These are phyloP conservation scores for Gonium pectorale DNA, from an alignment of 139 green algal genomes.

Conservation along the genomic window DNA sequence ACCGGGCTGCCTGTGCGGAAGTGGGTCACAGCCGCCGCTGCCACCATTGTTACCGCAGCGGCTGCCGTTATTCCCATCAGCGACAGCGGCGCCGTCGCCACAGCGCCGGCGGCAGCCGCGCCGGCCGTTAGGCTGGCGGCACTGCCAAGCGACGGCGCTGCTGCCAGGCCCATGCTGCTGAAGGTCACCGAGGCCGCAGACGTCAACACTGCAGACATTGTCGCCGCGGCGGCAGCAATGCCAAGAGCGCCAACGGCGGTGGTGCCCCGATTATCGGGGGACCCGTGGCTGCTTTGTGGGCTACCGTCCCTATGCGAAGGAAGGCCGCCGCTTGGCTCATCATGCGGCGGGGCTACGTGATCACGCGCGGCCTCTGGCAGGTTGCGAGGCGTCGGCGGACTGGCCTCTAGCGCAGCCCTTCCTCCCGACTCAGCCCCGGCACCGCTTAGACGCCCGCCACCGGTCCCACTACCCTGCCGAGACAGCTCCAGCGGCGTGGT, in stretches of 20 bases:
- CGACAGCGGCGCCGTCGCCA: background rate
- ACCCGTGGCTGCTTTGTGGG: too few species aligned
- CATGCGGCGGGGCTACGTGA: too few species aligned
- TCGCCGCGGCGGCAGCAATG: slow-evolving; percentile 2
- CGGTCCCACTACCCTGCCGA: background rate
- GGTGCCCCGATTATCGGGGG: too few species aligned
- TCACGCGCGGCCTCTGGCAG: too few species aligned
- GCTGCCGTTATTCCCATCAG: background rate
- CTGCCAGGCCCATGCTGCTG: background rate
- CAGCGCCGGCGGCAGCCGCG: background rate
- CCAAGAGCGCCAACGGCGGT: background rate
- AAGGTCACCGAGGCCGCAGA: background rate
- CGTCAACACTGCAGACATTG: slow-evolving; percentile 18
- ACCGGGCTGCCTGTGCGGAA: slow-evolving; percentile 2
- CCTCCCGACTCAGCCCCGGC: too few species aligned
- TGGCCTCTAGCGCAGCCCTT: too few species aligned
- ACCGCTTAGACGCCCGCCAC: too few species aligned
- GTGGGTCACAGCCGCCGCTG: slow-evolving; percentile 10
- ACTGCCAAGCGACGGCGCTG: background rate
- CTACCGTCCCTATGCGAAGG: too few species aligned
- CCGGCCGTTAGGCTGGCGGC: background rate
- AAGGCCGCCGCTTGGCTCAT: too few species aligned
- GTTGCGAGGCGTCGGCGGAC: too few species aligned
- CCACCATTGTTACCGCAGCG: slow-evolving; percentile 7
- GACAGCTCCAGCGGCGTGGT: background rate